phyloP scores from a whole-genome alignment of 495 filamentous ascomycete genomes.

The Venustampulla echinocandica region DNA sequence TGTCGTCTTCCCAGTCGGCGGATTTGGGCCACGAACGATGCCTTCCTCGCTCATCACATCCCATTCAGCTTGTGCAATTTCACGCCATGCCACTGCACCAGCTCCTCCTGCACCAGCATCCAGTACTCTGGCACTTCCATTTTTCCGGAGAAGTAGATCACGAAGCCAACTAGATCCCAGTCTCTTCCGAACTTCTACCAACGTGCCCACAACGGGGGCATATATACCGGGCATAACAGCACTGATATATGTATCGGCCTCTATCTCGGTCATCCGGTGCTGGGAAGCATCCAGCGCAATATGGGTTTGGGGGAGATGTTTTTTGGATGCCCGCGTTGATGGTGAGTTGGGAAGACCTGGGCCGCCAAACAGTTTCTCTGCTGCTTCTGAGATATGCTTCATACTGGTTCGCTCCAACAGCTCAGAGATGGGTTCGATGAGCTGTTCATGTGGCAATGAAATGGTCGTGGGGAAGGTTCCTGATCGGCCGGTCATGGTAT shows the following conservation, averaged over 20 bases:
- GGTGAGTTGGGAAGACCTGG: conserved; percentile 62
- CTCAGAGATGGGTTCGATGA: conserved; percentile 57
- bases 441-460: conserved; percentile 51
- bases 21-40: conserved; percentile 28
- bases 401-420: conserved; percentile 58
- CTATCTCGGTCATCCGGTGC: conserved; percentile 68
- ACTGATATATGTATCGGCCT: conserved; percentile 76
- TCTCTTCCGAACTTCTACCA: conserved; percentile 80
- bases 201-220: conserved; percentile 57
- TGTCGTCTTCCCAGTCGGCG: conserved; percentile 37
- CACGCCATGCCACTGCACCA: conserved; percentile 75
- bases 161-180: conserved; percentile 74
- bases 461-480: conserved; percentile 63
- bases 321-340: conserved; percentile 39
- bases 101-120: conserved; percentile 84
- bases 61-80: conserved; percentile 73
- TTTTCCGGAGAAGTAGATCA: conserved; percentile 52
- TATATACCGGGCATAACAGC: conserved; percentile 75
- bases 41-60: conserved; percentile 50
- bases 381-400: conserved; percentile 63
- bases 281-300: conserved; percentile 65
- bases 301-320: conserved; percentile 50
- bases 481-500: conserved; percentile 55
- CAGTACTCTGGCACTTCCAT: conserved; percentile 60
- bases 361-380: conserved; percentile 66